Evolutionary conservation across 192 early-diverging fungal species (phyloP), one percentile per base, ranked within the genome.

Genomic region (Backusella tarrabulga): DNA sequence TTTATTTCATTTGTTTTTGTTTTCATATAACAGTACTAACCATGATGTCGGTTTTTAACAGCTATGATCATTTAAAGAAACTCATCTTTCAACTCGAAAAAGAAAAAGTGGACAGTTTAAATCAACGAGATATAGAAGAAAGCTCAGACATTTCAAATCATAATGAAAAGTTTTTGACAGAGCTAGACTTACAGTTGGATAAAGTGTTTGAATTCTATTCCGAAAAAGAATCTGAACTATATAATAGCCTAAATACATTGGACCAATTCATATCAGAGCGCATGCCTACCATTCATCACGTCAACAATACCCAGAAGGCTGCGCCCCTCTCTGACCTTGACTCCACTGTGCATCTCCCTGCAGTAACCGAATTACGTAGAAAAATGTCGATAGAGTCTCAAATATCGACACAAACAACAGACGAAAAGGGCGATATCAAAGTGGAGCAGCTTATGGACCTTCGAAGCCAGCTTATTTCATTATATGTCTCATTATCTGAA

Each of bases 131-230:
- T 42, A 35, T 63, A 34, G 76, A 77, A 71, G 66, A 71, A 4
- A 56, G 67, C 35, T 15, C 32, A 6, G 68, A 71, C 19, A 38
- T 38, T 46, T 69, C 75, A 14, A 34, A 67, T 35, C 60, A 68
- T 12, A 54, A 71, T 7, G 34, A 75, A 8, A 41, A 23, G n/a
- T 95, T 95, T 76, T 76, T 84, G 29, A 80, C 83, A 2, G 86
- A 89, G 17, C 86, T 95, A 3, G 92, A 95, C 72, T 79, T 83
- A 44, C 91, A 95, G 75, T 85, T 95, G 54, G 83, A 84, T 41
- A 91, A 92, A 76, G 90, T 95, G 60, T 85, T 84, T 71, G 77
- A 79, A 35, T 94, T 94, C 72, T 95, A 95, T 77, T 74, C 81
- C 0, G 80, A 83, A 68, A 92, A 94, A 77, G 92, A 94, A 76